phyloP scores from a whole-genome alignment of 2,329 filamentous ascomycete species.

The Monilinia polystroma region DNA sequence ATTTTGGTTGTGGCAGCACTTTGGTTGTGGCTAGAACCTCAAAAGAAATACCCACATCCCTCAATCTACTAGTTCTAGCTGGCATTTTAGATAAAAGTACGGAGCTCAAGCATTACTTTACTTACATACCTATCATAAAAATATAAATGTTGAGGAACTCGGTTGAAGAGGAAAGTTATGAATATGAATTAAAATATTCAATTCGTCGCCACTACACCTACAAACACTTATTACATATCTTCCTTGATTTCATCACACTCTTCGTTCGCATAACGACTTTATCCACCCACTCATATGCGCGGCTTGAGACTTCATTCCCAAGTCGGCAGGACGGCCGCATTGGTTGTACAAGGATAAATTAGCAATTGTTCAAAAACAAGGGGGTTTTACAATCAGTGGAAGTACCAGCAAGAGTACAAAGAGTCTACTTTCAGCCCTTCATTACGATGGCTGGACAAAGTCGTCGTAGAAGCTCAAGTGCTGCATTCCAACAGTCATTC shows the following conservation, averaged over 20 bases:
- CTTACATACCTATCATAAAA: neutral
- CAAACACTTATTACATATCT: conserved; percentile 1
- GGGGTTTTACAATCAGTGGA: conserved; percentile 3
- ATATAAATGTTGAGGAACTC: conserved; percentile 8
- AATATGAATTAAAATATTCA: neutral
- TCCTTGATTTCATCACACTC: neutral
- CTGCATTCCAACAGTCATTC: conserved; percentile 20
- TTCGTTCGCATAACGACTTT: conserved; percentile 5
- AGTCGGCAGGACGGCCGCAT: conserved; percentile 23
- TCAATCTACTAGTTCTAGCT: no score
- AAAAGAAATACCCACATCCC: conserved; percentile 3
- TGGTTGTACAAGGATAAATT: conserved; percentile 22
- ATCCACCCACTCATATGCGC: conserved; percentile 22
- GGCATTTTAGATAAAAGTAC: neutral
- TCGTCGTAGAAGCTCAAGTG: conserved; percentile 24
- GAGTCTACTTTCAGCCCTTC: conserved; percentile 9
- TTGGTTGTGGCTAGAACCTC: conserved; percentile 19
- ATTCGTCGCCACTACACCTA: conserved; percentile 5
- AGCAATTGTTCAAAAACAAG: conserved; percentile 17
- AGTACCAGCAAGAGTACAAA: conserved; percentile 18
- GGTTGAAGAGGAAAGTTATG: neutral
- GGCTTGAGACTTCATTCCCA: conserved; percentile 9
- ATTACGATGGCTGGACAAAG: conserved; percentile 21
- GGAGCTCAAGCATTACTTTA: neutral
- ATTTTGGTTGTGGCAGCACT: neutral